phyloP scores from a whole-genome alignment of 2,329 filamentous ascomycete genomes.

The Arachnopeziza araneosa region DNA sequence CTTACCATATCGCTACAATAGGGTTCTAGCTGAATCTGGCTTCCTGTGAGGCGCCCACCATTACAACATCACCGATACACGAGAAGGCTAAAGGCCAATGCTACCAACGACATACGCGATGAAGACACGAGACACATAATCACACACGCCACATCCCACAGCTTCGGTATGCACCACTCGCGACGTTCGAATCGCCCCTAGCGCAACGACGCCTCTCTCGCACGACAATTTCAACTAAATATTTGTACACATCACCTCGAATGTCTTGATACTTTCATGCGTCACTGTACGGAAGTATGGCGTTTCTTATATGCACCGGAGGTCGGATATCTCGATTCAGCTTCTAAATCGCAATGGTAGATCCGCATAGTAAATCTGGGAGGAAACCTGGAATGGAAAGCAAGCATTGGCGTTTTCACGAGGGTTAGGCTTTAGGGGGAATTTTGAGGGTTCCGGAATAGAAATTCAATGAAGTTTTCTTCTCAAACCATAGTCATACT shows the following conservation, averaged over 20 bases:
- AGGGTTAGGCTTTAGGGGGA: not conserved
- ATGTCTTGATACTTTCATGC: not conserved
- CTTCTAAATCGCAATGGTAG: not conserved
- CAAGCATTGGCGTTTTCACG: not conserved
- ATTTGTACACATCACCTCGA: not conserved
- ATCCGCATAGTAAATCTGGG: not conserved
- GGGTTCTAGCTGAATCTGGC: constrained; percentile 56
- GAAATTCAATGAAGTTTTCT: not conserved
- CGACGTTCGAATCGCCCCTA: not conserved
- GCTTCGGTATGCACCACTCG: constrained; percentile 7
- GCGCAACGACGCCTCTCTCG: not conserved
- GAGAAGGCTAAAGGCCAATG: constrained; percentile 14
- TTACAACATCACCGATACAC: constrained; percentile 3
- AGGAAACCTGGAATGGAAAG: not conserved
- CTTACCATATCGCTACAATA: constrained; percentile 31
- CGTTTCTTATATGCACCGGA: not conserved
- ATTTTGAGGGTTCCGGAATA: not conserved
- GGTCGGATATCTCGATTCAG: not conserved
- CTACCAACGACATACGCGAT: constrained; percentile 13
- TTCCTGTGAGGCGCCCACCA: constrained; percentile 40
- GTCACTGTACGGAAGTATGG: not conserved
- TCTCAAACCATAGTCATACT: not conserved
- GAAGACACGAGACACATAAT: constrained; percentile 19
- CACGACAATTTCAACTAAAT: not conserved
- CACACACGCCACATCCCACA: constrained; percentile 10